Evolutionary conservation across 148 eudicot species (phyloP), one percentile per base, ranked within the genome.

Genomic region (Vaccinium darrowii): DNA sequence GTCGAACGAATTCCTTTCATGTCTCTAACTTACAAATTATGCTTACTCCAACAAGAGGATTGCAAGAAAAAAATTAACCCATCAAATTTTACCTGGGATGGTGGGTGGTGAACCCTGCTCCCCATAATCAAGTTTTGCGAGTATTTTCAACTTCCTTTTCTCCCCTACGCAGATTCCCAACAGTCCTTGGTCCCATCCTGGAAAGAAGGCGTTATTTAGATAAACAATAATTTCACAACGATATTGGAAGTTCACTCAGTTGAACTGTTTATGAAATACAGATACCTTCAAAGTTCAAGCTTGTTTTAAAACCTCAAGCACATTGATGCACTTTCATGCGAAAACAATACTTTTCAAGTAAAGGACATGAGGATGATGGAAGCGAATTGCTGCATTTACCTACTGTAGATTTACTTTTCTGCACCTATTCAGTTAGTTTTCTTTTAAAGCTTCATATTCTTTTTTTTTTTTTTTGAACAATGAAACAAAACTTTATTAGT

Each of bases 111-210:
- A 97, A 5, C 99, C 98, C 52, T 89, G 89, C 11, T 94, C 98
- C 47, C 99, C 85, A 54, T 86, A 83, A 51, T 85, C 88, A 71
- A 78, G 82, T 72, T 83, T 83, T 43, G 88, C 82, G 57, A 98
- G 99, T 67, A 95, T 97, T 89, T 94, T 94, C 92, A 95, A 92
- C 90, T 97, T 97, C 43, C 99, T 86, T 90, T 97, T 97, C 89
- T 97, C 99, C 69, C 99, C 98, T 21, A 97, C 89, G 53, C 99
- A 97, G 98, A 95, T 95, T 27, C 96, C 99, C 86, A 97, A 85
- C 39, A 97, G 85, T 82, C 99, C 99, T 89, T 95, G 99, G 90
- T 97, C 99, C 98, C 99, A 97, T 76, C 99, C 99, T 97, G 93
- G 87, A 57, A 69, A 39, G 30, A 15, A 27, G 49, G 51, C 18